phyloP scores from a whole-genome alignment of 192 early-diverging fungal genomes.

The Backusella circina region DNA sequence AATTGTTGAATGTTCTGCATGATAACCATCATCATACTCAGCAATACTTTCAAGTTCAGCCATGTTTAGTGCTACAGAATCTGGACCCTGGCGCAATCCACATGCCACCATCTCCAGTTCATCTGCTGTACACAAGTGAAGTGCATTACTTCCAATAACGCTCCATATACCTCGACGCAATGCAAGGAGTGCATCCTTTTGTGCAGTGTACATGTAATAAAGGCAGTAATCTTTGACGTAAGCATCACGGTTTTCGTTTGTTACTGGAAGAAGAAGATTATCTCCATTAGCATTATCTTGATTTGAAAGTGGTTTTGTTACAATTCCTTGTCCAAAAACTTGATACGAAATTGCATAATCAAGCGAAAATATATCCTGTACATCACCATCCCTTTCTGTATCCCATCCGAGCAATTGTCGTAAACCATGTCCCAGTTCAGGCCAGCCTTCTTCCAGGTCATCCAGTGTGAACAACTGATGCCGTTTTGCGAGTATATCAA shows the following conservation, averaged over 20 bases:
- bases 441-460: slow-evolving; percentile 22
- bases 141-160: slow-evolving; percentile 42
- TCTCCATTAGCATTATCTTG: background rate
- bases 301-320: slow-evolving; percentile 51
- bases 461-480: background rate
- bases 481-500: background rate
- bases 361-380: slow-evolving; percentile 81
- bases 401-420: slow-evolving; percentile 76
- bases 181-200: slow-evolving; percentile 57
- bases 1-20: slow-evolving; percentile 60
- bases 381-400: slow-evolving; percentile 44
- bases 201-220: slow-evolving; percentile 51
- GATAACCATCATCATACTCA: slow-evolving; percentile 88
- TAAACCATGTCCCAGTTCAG: slow-evolving; percentile 64
- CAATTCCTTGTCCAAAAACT: slow-evolving; percentile 44
- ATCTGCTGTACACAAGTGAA: slow-evolving; percentile 35
- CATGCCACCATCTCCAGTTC: slow-evolving; percentile 78
- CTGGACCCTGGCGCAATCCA: slow-evolving; percentile 37
- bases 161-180: slow-evolving; percentile 72
- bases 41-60: slow-evolving; percentile 65
- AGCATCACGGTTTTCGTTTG: slow-evolving; percentile 64
- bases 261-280: slow-evolving; percentile 53
- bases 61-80: slow-evolving; percentile 57
- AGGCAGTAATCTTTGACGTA: slow-evolving; percentile 72
- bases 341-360: slow-evolving; percentile 77